A percentile compares a stretch with the other conserved stretches of the same genome.
phyloP scores from a whole-genome alignment of 805 yeast species.

The Candida namnaoensis region DNA sequence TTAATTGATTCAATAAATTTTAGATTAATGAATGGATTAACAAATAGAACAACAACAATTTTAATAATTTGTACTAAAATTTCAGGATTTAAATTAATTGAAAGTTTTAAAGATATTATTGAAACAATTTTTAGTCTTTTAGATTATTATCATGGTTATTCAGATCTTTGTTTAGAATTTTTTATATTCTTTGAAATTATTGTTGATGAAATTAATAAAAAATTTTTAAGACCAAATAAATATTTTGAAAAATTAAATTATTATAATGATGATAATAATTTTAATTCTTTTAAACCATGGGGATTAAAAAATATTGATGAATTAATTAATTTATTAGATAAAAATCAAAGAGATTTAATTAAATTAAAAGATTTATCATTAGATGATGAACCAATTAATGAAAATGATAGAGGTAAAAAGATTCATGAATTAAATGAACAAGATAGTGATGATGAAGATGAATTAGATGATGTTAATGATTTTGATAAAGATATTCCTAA shows the following conservation, averaged over 20 bases:
- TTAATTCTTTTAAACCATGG: constrained; percentile 43
- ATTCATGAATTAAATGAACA: constrained; percentile 5
- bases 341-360: constrained; percentile 19
- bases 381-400: background rate
- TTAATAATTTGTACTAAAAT: constrained; percentile 60
- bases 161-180: constrained; percentile 61
- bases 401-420: constrained; percentile 16
- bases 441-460: constrained; percentile 10
- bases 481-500: background rate
- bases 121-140: constrained; percentile 67
- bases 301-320: constrained; percentile 40
- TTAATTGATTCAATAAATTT: constrained; percentile 71
- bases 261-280: constrained; percentile 2
- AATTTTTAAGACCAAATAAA: constrained; percentile 23
- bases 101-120: constrained; percentile 65
- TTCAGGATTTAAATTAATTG: constrained; percentile 58
- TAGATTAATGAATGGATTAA: constrained; percentile 56
- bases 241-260: constrained; percentile 6
- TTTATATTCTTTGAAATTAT: constrained; percentile 62
- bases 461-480: constrained; percentile 8
- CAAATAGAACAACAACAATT: constrained; percentile 69
- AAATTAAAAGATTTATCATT: constrained; percentile 17
- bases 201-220: constrained; percentile 34
- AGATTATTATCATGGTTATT: constrained; percentile 82
- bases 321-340: constrained; percentile 34